Conservation (phyloP, 495 filamentous ascomycete species). For the Saxophila tyrrhenica region DNA sequence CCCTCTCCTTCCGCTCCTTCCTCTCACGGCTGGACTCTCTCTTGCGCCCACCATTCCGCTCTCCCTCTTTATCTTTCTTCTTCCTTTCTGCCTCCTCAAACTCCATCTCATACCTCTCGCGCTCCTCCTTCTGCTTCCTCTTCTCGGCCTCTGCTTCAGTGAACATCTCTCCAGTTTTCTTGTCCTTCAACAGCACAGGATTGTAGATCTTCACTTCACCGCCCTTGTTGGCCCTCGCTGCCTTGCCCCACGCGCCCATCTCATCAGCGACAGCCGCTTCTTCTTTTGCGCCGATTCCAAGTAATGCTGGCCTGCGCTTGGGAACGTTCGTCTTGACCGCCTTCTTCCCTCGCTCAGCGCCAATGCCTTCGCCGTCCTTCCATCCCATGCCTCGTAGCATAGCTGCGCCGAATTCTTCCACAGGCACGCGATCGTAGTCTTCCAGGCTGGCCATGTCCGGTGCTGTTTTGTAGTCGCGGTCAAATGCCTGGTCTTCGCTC, state of each 20-base stretch:
- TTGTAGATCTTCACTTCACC: constrained; percentile 50
- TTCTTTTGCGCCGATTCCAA: constrained; percentile 76
- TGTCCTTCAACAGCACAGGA: constrained; percentile 55
- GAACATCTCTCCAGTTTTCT: constrained; percentile 52
- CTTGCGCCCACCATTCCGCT: constrained; percentile 26
- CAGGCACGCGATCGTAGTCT: constrained; percentile 77
- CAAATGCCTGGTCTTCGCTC: constrained; percentile 60
- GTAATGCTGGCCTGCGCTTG: constrained; percentile 60
- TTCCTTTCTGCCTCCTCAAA: constrained; percentile 36
- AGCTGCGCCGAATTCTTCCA: constrained; percentile 87
- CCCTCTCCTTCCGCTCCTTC: constrained; percentile 12
- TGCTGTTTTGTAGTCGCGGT: constrained; percentile 53
- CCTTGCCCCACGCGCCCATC: constrained; percentile 61
- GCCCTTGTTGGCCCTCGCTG: constrained; percentile 46
- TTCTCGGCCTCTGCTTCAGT: constrained; percentile 50
- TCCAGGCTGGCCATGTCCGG: constrained; percentile 66
- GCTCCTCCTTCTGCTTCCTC: constrained; percentile 36
- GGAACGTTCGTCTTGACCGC: constrained; percentile 38
- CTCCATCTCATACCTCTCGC: constrained; percentile 25
- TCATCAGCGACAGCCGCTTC: constrained; percentile 63
- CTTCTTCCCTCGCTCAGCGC: constrained; percentile 38
- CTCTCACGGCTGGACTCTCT: constrained; percentile 30
- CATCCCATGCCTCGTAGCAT: constrained; percentile 86
- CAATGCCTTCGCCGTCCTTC: constrained; percentile 70
- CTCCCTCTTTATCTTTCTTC: constrained; percentile 33